A percentile compares a stretch with the other conserved stretches of the same genome.
Conservation (phyloP, 441 rosid genomes). For the Populus trichocarpa region DNA sequence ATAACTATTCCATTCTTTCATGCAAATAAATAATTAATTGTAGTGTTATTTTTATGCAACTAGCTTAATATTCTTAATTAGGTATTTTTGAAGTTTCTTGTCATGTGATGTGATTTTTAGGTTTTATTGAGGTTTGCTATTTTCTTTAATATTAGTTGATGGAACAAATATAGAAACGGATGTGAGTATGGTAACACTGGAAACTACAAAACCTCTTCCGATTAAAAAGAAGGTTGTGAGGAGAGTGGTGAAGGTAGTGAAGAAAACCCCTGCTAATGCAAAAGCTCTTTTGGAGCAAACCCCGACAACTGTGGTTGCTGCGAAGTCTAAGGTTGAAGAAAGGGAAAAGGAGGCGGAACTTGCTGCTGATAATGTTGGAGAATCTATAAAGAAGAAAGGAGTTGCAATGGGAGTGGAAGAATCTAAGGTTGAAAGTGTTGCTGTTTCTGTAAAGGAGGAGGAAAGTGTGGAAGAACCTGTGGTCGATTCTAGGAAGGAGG, state of each 20-base stretch:
- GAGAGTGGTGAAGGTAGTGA: constrained; percentile 27
- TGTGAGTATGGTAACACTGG: constrained; percentile 23
- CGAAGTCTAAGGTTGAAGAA: constrained; percentile 25
- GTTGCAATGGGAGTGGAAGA: constrained; percentile 13
- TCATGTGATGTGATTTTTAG: neutral
- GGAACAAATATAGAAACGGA: constrained; percentile 22
- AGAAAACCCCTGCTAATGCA: constrained; percentile 27
- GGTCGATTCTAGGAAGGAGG: neutral
- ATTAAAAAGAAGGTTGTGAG: constrained; percentile 26
- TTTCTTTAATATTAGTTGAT: constrained; percentile 18
- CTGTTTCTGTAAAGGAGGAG: constrained; percentile 8
- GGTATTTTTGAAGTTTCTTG: neutral
- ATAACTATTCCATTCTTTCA: neutral
- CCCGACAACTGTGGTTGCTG: constrained; percentile 20
- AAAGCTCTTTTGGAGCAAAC: constrained; percentile 18
- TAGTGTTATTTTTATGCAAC: neutral
- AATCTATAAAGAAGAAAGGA: constrained; percentile 15
- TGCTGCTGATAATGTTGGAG: constrained; percentile 12
- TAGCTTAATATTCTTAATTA: neutral
- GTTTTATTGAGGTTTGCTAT: neutral
- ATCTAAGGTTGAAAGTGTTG: constrained; percentile 14
- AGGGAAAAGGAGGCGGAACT: constrained; percentile 18
- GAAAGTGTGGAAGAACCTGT: constrained; percentile 22
- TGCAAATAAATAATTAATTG: neutral
- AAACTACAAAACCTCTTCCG: constrained; percentile 21